Evolutionary conservation across 2,329 filamentous ascomycete genomes (phyloP).

Genomic region (Diaporthe longicolla): DNA sequence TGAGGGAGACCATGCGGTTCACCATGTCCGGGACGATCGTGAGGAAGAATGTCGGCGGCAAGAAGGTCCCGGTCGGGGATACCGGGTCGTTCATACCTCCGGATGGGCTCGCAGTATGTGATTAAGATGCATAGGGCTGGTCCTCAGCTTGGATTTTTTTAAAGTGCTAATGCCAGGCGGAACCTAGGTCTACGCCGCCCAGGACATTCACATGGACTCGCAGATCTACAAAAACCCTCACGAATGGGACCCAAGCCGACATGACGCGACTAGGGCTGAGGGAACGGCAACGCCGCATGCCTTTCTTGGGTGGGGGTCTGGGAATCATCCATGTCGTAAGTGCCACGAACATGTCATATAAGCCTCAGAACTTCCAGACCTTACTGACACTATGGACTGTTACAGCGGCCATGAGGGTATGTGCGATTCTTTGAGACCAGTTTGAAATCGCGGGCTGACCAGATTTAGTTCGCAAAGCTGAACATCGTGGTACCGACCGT

Average conservation of each 20-base stretch:
- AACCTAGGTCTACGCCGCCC: constrained; percentile 7
- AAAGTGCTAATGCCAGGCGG: neutral
- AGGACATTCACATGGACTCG: constrained; percentile 14
- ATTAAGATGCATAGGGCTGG: too few relatives aligned
- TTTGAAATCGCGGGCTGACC: neutral
- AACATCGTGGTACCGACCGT: constrained; percentile 5
- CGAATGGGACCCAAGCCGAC: constrained; percentile 10
- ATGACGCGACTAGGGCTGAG: neutral
- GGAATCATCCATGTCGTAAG: constrained; percentile 21
- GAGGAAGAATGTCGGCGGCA: neutral
- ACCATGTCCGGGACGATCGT: constrained; percentile 15
- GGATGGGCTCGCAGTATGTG: constrained; percentile 7
- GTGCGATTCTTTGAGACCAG: neutral
- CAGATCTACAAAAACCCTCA: constrained; percentile 1
- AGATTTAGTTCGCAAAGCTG: neutral
- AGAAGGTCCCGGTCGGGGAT: constrained; percentile 14
- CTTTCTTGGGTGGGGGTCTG: constrained; percentile 21
- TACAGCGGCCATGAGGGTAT: constrained; percentile 3
- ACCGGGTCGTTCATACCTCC: constrained; percentile 5
- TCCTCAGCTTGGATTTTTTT: neutral
- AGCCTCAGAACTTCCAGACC: neutral
- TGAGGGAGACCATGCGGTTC: constrained; percentile 4
- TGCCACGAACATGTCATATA: neutral
- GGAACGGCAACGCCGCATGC: neutral
- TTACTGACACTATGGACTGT: neutral